These are phyloP conservation scores for Shiraia bambusicola DNA, from an alignment of 2,329 filamentous ascomycete species.

Conservation along the genomic window DNA sequence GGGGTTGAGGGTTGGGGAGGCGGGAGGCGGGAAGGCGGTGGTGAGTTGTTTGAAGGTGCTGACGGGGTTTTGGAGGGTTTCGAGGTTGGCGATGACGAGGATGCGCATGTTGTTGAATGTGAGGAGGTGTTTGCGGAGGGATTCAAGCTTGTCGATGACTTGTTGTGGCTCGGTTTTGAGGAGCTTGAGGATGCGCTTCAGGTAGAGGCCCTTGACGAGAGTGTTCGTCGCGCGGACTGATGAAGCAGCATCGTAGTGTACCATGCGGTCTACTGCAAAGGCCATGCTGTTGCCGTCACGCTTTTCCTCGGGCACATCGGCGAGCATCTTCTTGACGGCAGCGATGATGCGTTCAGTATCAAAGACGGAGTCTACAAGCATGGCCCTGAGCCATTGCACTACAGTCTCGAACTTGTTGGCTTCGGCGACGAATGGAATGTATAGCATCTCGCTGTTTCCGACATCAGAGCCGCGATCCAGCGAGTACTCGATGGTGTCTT, in stretches of 20 bases:
- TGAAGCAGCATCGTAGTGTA: conserved; percentile 77
- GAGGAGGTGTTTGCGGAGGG: conserved; percentile 74
- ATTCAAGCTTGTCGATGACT: conserved; percentile 76
- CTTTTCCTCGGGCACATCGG: conserved; percentile 90
- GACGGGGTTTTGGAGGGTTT: conserved; percentile 72
- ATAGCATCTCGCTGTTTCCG: conserved; percentile 78
- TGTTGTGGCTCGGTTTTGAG: conserved; percentile 73
- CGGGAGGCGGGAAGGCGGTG: conserved; percentile 52
- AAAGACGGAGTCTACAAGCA: conserved; percentile 88
- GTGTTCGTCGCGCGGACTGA: conserved; percentile 76
- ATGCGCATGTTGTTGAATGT: conserved; percentile 82
- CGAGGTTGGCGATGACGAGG: conserved; percentile 78
- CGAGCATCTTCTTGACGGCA: conserved; percentile 76
- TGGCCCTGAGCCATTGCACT: conserved; percentile 78
- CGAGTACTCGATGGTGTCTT: conserved; percentile 82
- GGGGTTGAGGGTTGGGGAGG: conserved; percentile 61
- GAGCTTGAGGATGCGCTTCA: conserved; percentile 80
- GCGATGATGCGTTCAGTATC: conserved; percentile 67
- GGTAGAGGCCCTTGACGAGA: conserved; percentile 82
- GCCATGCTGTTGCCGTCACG: conserved; percentile 74
- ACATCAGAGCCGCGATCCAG: conserved; percentile 69
- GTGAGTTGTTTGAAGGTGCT: conserved; percentile 70
- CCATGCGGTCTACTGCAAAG: conserved; percentile 66
- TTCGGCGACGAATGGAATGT: conserved; percentile 82
- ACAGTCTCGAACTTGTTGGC: conserved; percentile 80